phyloP scores from a whole-genome alignment of 441 rosid genomes.

The Omphalea diandra region DNA sequence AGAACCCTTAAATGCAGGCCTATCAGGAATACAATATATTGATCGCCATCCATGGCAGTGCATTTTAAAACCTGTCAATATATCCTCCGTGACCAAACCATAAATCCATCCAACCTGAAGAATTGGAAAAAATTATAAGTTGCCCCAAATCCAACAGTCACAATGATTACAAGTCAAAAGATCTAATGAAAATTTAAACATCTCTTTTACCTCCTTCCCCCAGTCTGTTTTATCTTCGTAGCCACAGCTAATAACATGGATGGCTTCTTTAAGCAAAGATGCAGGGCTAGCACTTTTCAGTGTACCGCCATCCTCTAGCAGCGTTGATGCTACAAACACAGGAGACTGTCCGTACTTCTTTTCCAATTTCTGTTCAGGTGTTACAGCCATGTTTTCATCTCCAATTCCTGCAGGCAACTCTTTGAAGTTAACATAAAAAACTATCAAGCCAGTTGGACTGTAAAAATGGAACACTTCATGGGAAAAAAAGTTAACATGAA shows the following conservation, averaged over 20 bases:
- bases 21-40: conserved; percentile 50
- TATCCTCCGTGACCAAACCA: conserved; percentile 61
- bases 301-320: conserved; percentile 50
- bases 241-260: conserved; percentile 42
- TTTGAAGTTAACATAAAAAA: conserved; percentile 5
- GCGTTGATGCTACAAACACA: conserved; percentile 54
- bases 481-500: neutral
- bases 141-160: neutral
- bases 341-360: conserved; percentile 74
- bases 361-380: conserved; percentile 43
- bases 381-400: conserved; percentile 20
- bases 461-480: neutral
- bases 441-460: neutral
- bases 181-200: neutral
- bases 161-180: neutral
- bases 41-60: conserved; percentile 74
- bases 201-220: conserved; percentile 62
- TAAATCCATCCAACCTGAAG: conserved; percentile 67
- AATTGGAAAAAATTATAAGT: conserved; percentile 13
- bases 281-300: conserved; percentile 45
- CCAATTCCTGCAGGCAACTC: conserved; percentile 27
- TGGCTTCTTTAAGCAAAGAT: conserved; percentile 61
- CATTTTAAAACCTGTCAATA: conserved; percentile 68
- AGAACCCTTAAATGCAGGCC: conserved; percentile 57
- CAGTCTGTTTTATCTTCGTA: conserved; percentile 69